Base-by-base conservation (phyloP, 257 asterid genomes). In the Lavandula angustifolia region DNA sequence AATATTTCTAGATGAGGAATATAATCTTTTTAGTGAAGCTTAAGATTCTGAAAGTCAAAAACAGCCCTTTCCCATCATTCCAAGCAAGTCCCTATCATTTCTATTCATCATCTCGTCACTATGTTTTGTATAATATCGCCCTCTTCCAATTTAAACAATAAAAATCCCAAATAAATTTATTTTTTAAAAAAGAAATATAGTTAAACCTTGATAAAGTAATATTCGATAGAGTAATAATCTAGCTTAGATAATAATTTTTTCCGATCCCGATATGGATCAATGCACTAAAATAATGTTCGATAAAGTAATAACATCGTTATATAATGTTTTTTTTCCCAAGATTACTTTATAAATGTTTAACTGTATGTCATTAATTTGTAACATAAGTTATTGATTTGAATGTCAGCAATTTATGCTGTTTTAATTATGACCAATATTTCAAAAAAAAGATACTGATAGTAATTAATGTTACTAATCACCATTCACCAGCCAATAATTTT, bases 61-160 rank as follows among this genome's bases (percentile, higher is more conserved):
- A 72, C 6, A 60, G 35, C 73, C 80, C 78, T 70, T 73, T 78
- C n/a, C 77, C 72, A 62, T 74, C 68, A 60, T 71, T 71, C 75
- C 70, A 78, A 78, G 80, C 69, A 65, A 70, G 38, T 54, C 69
- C 64, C 17, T 46, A 58, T 51, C 69, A 72, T 67, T 43, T 42
- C 63, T 34, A 54, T 33, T 29, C 46, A 68, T 67, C 44, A 58
- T 53, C 54, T 6, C 31, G 47, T 43, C 53, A 31, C 62, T 51
- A 43, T 37, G 5, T 35, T 9, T 18, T 14, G 27, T 4, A 29
- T 1, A 22, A 48, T 35, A 67, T 35, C 54, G 33, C 14, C n/a
- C 12, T 48, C 48, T 41, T 61, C 38, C 31, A 55, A 55, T 13
- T 54, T 34, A 55, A 55, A 9, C 40, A 52, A 52, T 10, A 4